Conservation (phyloP, 2,329 filamentous ascomycete genomes). For the Lithohypha guttulata region DNA sequence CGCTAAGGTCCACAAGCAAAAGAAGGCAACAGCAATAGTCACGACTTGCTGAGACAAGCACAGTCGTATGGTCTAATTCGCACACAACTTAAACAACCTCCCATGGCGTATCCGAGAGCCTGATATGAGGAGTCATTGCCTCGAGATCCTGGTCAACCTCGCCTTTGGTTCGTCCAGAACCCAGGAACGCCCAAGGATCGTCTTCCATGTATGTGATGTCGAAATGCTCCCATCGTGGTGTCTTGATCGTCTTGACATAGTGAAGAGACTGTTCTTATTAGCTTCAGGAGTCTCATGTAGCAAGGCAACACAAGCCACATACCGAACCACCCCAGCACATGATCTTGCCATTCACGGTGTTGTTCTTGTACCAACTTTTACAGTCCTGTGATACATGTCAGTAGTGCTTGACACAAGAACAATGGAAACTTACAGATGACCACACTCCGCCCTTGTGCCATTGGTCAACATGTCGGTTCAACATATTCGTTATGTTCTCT, state of each 20-base stretch:
- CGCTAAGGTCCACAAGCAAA: no score
- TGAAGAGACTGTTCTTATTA: no score
- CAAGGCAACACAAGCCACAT: no score
- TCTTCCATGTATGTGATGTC: conserved; percentile 9
- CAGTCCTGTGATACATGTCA: no score
- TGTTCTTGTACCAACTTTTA: conserved; percentile 31
- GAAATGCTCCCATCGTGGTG: conserved; percentile 21
- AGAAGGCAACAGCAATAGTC: no score
- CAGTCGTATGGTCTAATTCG: no score
- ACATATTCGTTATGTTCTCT: conserved; percentile 13
- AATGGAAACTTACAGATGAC: no score
- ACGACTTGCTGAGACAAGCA: no score
- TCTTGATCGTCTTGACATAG: neutral
- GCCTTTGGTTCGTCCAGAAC: neutral
- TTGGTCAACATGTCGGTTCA: conserved; percentile 25
- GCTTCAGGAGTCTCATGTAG: no score
- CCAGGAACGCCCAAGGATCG: conserved; percentile 1
- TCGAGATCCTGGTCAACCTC: neutral
- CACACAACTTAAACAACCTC: no score
- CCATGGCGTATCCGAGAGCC: neutral
- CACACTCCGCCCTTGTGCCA: conserved; percentile 29
- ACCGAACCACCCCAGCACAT: conserved; percentile 27
- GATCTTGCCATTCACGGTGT: conserved; percentile 25
- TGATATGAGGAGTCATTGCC: neutral
- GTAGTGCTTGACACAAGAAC: no score